These are phyloP conservation scores for Orbilia javanica DNA, from an alignment of 2,329 filamentous ascomycete genomes.

Conservation along the genomic window DNA sequence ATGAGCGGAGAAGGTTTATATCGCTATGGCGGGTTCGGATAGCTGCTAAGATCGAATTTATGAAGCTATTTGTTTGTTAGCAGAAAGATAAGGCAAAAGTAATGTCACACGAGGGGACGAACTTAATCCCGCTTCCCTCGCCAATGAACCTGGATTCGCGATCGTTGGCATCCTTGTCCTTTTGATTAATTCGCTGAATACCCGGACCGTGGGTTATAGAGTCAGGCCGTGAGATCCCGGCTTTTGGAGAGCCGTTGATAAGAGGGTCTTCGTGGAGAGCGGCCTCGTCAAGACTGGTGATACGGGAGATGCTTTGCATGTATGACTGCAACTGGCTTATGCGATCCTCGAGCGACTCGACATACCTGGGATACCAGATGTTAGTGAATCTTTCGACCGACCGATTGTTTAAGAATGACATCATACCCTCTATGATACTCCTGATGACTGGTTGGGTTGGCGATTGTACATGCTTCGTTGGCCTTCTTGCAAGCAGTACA, in stretches of 20 bases:
- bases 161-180: slow-evolving; percentile 55
- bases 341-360: slow-evolving; percentile 56
- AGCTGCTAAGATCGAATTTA: slow-evolving; percentile 53
- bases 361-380: slow-evolving; percentile 22
- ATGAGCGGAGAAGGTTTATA: slow-evolving; percentile 53
- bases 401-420: neutral
- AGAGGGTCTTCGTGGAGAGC: slow-evolving; percentile 41
- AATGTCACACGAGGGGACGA: neutral
- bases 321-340: slow-evolving; percentile 56
- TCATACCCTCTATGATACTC: slow-evolving; percentile 57
- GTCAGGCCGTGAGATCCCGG: slow-evolving; percentile 32
- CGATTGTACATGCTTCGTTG: slow-evolving; percentile 57
- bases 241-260: slow-evolving; percentile 34
- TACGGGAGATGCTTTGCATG: slow-evolving; percentile 56
- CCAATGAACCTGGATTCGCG: slow-evolving; percentile 56
- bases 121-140: slow-evolving; percentile 57
- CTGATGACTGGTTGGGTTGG: slow-evolving; percentile 57
- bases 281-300: slow-evolving; percentile 52
- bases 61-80: slow-evolving; percentile 49
- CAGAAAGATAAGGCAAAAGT: neutral
- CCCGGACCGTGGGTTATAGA: slow-evolving; percentile 30
- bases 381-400: no score
- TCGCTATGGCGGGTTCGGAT: slow-evolving; percentile 55
- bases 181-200: slow-evolving; percentile 53
- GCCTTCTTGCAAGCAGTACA: slow-evolving; percentile 58